Percentiles rank a stretch among this genome's conserved stretches.
Evolutionary conservation across 2,329 filamentous ascomycete species (phyloP).

Genomic region (Sporothrix curviconia): DNA sequence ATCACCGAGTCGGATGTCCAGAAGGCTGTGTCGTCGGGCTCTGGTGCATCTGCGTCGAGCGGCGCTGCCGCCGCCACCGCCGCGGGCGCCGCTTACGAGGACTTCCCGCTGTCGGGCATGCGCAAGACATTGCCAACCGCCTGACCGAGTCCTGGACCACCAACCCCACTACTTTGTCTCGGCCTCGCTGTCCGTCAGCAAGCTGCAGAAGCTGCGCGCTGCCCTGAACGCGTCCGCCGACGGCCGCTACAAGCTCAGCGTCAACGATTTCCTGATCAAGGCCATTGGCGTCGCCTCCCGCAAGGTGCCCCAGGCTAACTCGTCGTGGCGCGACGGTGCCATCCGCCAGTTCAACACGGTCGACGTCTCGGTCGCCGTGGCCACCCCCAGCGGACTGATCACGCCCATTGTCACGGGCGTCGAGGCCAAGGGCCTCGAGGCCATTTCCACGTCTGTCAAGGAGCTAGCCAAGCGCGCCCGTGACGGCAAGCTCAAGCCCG

Average conservation of each 20-base stretch:
- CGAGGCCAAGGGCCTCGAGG: constrained; percentile 76
- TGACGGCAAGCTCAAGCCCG: constrained; percentile 97
- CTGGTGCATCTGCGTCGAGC: constrained; percentile 29
- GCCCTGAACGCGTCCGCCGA: constrained; percentile 83
- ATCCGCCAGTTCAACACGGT: constrained; percentile 92
- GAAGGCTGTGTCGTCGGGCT: constrained; percentile 54
- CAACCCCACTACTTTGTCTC: constrained; percentile 98
- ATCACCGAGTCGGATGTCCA: constrained; percentile 91
- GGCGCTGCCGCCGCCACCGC: constrained; percentile 44
- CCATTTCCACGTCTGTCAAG: constrained; percentile 86
- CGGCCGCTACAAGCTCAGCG: constrained; percentile 97
- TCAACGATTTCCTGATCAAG: constrained; percentile 99
- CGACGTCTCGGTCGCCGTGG: constrained; percentile 92
- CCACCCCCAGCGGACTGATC: constrained; percentile 89
- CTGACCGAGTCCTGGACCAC: constrained; percentile 82
- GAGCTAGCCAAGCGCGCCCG: constrained; percentile 93
- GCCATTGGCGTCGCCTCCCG: constrained; percentile 79
- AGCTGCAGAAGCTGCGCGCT: constrained; percentile 92
- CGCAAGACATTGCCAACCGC: constrained; percentile 95
- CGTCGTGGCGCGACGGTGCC: constrained; percentile 81
- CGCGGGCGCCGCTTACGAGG: constrained; percentile 65
- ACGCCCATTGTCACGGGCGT: constrained; percentile 93
- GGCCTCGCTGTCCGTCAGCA: constrained; percentile 81
- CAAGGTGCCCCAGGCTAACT: constrained; percentile 95
- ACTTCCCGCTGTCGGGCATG: constrained; percentile 82